phyloP scores from a whole-genome alignment of 2,329 filamentous ascomycete species.

The Aaosphaeria pasadenensis region DNA sequence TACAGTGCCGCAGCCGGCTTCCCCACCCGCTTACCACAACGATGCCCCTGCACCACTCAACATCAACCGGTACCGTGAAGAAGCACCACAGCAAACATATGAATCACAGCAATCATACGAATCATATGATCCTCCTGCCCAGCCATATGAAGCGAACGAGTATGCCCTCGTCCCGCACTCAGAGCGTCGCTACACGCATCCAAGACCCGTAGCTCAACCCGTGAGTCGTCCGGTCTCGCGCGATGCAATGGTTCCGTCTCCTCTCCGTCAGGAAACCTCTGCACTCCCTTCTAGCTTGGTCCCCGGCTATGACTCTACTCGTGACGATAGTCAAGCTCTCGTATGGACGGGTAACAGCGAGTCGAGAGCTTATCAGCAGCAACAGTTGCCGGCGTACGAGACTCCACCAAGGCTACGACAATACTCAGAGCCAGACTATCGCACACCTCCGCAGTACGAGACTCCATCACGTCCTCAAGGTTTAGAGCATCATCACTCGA shows the following conservation, averaged over 20 bases:
- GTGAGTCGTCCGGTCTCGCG: conserved; percentile 31
- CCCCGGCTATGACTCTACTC: conserved; percentile 24
- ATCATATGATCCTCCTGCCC: conserved; percentile 22
- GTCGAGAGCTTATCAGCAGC: conserved; percentile 11
- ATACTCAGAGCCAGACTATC: conserved; percentile 34
- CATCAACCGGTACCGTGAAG: conserved; percentile 25
- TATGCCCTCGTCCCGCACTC: conserved; percentile 18
- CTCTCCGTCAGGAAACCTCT: conserved; percentile 26
- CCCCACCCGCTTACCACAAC: conserved; percentile 17
- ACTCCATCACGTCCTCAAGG: conserved; percentile 24
- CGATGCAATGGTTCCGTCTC: conserved; percentile 31
- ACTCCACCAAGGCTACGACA: conserved; percentile 26
- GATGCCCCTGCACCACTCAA: conserved; percentile 34
- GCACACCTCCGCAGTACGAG: conserved; percentile 30
- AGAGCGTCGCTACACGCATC: conserved; percentile 33
- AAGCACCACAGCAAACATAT: conserved; percentile 17
- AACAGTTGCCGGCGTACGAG: conserved; percentile 21
- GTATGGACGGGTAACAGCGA: conserved; percentile 14
- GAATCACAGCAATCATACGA: conserved; percentile 13
- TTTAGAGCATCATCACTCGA: conserved; percentile 24
- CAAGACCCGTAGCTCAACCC: conserved; percentile 11
- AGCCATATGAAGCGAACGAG: conserved; percentile 20
- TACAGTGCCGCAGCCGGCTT: conserved; percentile 24
- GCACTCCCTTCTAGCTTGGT: conserved; percentile 29
- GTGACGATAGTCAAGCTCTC: conserved; percentile 14